Evolutionary conservation across 2,329 filamentous ascomycete species (phyloP), one percentile per base, ranked within the genome.

Genomic region (Aspergillus tubingensis): DNA sequence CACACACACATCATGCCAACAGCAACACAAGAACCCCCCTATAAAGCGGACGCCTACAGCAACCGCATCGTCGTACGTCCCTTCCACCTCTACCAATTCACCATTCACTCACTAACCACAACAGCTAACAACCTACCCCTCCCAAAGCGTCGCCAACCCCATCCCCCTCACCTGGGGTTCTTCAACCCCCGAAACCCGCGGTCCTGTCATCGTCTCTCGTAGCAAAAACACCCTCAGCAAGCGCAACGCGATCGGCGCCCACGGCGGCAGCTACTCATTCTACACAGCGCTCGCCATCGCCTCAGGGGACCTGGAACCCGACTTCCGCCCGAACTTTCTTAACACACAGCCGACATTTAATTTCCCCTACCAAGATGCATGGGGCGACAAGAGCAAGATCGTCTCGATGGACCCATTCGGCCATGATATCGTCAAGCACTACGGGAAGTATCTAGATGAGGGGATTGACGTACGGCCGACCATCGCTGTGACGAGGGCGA

Each of bases 391-490:
- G 70, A 92, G 91, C 77, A 98, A 97, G 82, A 98, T 99, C 64
- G 94, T 98, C 11, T 91, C 94, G n/a, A 96, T 99, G 92, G 95
- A 98, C 73, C 94, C 94, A 0, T 91, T 90, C 75, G 94, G 95
- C 7, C 95, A 98, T 79, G 81, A 96, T 61, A 79, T 96, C 39
- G 96, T 89, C 80, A 90, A 90, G 65, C 87, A 94, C 63, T 83
- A 86, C 49, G 92, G 95, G 69, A 83, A 90, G 52, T 86, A 89
- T 53, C 87, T 97, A 48, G 86, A 92, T 67, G 85, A 96, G 36
- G 77, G 75, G 8, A 73, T 72, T 70, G 91, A 96, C 73, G 91
- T 96, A 64, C 85, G 92, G 39, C 93, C 93, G 3, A 96, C 92
- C 0, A 96, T 96, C 74, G 93, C 93, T 11, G 86, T 97, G 54